A percentile compares a stretch with the other conserved stretches of the same genome.
These are phyloP conservation scores for Umbelopsis sp. DNA, from an alignment of 371 early-diverging fungal genomes.

Conservation along the genomic window DNA sequence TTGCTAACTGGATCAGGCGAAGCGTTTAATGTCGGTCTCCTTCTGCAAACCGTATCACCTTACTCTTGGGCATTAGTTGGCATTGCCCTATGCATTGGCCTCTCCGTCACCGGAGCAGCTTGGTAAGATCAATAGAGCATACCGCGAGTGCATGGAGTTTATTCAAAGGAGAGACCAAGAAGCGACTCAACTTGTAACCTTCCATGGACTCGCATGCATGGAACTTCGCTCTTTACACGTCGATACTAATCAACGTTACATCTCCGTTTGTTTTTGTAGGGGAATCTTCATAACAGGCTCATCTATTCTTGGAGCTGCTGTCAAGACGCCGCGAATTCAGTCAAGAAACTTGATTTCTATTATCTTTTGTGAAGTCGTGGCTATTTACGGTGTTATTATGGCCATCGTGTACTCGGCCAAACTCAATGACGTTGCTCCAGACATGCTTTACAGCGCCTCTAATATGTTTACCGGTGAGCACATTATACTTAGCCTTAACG, in stretches of 20 bases:
- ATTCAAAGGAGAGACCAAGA: too few relatives aligned
- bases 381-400: slow-evolving; percentile 98
- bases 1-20: slow-evolving; percentile 87
- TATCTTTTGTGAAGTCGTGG: slow-evolving; percentile 98
- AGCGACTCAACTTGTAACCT: too few relatives aligned
- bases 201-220: too few relatives aligned
- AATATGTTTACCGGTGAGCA: slow-evolving; percentile 67
- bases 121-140: slow-evolving; percentile 63
- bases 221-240: neutral
- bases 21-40: slow-evolving; percentile 83
- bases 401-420: slow-evolving; percentile 95
- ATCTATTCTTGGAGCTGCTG: slow-evolving; percentile 90
- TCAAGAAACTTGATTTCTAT: slow-evolving; percentile 97
- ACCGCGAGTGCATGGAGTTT: too few relatives aligned
- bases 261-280: slow-evolving; percentile 46
- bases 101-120: slow-evolving; percentile 95
- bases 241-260: neutral
- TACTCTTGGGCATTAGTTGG: slow-evolving; percentile 92
- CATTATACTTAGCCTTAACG: neutral
- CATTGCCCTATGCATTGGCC: slow-evolving; percentile 83
- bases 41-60: slow-evolving; percentile 79
- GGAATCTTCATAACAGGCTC: slow-evolving; percentile 96
- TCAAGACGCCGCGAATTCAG: slow-evolving; percentile 91
- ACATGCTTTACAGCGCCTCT: slow-evolving; percentile 48
- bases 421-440: slow-evolving; percentile 58